Conservation (phyloP, 2,329 filamentous ascomycete genomes). For the Cercospora sp. region DNA sequence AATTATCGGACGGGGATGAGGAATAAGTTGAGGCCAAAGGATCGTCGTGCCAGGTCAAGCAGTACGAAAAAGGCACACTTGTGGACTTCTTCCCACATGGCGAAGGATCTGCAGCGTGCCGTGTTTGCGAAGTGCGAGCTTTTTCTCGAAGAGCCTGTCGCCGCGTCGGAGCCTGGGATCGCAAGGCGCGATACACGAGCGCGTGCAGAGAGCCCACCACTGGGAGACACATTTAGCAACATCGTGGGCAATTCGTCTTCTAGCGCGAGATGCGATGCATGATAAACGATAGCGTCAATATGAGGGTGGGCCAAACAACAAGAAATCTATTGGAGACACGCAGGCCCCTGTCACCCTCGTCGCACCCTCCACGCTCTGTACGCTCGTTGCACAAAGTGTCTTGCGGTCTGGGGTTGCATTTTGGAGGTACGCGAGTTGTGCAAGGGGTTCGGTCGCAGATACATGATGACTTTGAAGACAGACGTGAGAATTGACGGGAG, state of each 20-base stretch:
- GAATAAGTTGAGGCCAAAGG: not conserved
- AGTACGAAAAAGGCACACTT: not conserved
- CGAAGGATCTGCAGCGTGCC: conserved; percentile 4
- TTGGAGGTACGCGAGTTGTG: not conserved
- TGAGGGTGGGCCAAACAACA: conserved; percentile 8
- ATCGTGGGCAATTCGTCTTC: conserved; percentile 11
- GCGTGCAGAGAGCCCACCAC: conserved; percentile 13
- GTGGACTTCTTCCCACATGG: conserved; percentile 8
- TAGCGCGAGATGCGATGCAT: conserved; percentile 22
- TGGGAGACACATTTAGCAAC: conserved; percentile 17
- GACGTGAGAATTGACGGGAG: not conserved
- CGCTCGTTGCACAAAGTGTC: not conserved
- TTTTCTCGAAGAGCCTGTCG: not conserved
- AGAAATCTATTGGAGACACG: conserved; percentile 19
- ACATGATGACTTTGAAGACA: not conserved
- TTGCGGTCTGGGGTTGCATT: not conserved
- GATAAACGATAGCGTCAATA: conserved; percentile 15
- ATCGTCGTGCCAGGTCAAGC: not conserved
- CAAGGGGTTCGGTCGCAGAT: not conserved
- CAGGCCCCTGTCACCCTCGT: not conserved
- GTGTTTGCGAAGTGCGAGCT: not conserved
- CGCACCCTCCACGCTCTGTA: not conserved
- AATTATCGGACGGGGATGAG: not conserved
- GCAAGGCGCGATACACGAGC: conserved; percentile 10
- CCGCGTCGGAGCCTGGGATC: not conserved